Conservation (phyloP, 2,329 filamentous ascomycete genomes). For the Monosporascus sp. region DNA sequence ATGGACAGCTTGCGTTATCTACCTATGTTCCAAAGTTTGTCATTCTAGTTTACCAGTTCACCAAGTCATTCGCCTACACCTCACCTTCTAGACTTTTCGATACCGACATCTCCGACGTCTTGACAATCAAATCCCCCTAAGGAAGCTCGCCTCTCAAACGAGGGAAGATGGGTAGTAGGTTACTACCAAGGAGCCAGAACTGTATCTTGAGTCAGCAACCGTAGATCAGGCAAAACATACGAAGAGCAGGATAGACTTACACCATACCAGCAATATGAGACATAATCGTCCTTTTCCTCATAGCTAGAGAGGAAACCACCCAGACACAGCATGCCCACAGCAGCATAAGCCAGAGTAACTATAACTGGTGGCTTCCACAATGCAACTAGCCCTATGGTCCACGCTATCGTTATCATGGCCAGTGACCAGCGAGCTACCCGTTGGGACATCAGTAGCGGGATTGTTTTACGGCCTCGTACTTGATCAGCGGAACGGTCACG, state of each 20-base stretch:
- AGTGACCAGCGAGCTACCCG: neutral
- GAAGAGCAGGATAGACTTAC: neutral
- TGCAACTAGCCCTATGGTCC: neutral
- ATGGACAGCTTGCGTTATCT: too few relatives aligned
- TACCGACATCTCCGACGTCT: too few relatives aligned
- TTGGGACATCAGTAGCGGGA: neutral
- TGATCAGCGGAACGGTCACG: neutral
- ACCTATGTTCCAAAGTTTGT: too few relatives aligned
- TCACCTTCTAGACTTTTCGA: too few relatives aligned
- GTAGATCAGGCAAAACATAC: neutral
- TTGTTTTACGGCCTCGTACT: neutral
- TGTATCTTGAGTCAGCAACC: neutral
- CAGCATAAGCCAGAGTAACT: neutral
- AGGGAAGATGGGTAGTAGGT: neutral
- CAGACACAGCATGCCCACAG: neutral
- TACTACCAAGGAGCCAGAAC: neutral
- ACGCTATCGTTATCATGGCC: neutral
- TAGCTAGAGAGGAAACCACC: neutral
- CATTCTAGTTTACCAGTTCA: too few relatives aligned
- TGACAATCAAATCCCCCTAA: too few relatives aligned
- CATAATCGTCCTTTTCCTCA: neutral
- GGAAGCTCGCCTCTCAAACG: neutral
- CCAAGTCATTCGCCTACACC: too few relatives aligned
- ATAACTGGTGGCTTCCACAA: neutral
- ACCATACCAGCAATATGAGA: neutral